Percentiles rank a stretch among this genome's conserved stretches.
phyloP scores from a whole-genome alignment of 73 alveolate species.

The Paramecium biaurelia region DNA sequence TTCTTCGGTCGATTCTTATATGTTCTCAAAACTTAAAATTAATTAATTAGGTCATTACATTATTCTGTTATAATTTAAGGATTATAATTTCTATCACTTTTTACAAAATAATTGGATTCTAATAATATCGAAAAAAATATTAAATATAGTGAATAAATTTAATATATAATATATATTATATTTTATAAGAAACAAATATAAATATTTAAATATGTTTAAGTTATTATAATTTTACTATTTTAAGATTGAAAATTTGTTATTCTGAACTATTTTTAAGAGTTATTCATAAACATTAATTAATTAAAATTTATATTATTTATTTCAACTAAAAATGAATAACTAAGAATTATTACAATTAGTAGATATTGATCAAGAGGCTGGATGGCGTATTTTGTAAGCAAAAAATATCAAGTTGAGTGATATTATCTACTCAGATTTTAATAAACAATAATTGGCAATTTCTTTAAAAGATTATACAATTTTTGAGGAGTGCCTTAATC shows the following conservation, averaged over 20 bases:
- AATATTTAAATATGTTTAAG: not conserved
- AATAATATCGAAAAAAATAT: no score
- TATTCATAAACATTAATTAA: not conserved
- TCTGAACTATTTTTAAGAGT: not conserved
- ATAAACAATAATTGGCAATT: not conserved
- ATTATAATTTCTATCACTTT: no score
- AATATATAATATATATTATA: no score
- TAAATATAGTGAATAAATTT: no score
- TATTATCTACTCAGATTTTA: not conserved
- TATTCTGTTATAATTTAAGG: no score
- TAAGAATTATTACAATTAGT: conserved; percentile 7
- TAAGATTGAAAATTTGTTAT: not conserved
- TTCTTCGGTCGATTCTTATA: no score
- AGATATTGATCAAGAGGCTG: not conserved
- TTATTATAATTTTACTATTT: not conserved
- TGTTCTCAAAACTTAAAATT: no score
- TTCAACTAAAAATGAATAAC: not conserved
- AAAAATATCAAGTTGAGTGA: not conserved
- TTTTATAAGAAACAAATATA: no score
- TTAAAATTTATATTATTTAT: not conserved
- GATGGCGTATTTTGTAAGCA: not conserved
- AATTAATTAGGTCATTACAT: no score
- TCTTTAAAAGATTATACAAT: not conserved
- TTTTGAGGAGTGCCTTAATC: not conserved
- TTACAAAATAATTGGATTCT: no score